Evolutionary conservation across 176 grass and related monocot species (phyloP).

Genomic region (Melocanna baccifera): DNA sequence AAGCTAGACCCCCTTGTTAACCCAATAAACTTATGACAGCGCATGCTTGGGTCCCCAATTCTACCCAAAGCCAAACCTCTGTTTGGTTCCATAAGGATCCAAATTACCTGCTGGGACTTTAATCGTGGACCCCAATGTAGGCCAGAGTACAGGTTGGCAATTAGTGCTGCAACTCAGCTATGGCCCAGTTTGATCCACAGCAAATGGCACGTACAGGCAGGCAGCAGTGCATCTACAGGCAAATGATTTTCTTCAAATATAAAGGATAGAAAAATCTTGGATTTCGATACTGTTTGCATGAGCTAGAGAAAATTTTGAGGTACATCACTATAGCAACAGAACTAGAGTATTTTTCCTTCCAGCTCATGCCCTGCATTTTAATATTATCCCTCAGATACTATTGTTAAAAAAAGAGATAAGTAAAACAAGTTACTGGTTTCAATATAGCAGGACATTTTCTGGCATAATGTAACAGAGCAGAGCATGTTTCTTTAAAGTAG

Average conservation of each 20-base stretch:
- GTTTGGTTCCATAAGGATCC: background rate
- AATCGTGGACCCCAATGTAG: slow-evolving; percentile 30
- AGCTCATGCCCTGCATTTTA: background rate
- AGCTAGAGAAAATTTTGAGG: background rate
- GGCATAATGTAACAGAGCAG: background rate
- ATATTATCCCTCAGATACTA: background rate
- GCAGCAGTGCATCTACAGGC: background rate
- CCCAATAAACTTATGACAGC: slow-evolving; percentile 34
- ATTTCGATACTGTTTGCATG: slow-evolving; percentile 4
- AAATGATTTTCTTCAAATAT: background rate
- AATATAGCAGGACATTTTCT: background rate
- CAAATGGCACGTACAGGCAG: slow-evolving; percentile 5
- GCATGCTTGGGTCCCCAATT: slow-evolving; percentile 38
- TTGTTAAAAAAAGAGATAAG: background rate
- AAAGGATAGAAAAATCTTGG: background rate
- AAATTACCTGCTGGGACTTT: slow-evolving; percentile 2
- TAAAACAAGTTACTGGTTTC: background rate
- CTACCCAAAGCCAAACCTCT: slow-evolving; percentile 5
- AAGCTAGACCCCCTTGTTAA: background rate
- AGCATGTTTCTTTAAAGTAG: background rate
- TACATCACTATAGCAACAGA: background rate
- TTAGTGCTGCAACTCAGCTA: slow-evolving; percentile 13
- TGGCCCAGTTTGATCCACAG: slow-evolving; percentile 34
- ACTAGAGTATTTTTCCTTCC: background rate
- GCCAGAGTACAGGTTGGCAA: slow-evolving; percentile 18